Percentiles rank a stretch among this genome's conserved stretches.
These are phyloP conservation scores for Tuber indicum DNA, from an alignment of 495 filamentous ascomycete species.

Conservation along the genomic window DNA sequence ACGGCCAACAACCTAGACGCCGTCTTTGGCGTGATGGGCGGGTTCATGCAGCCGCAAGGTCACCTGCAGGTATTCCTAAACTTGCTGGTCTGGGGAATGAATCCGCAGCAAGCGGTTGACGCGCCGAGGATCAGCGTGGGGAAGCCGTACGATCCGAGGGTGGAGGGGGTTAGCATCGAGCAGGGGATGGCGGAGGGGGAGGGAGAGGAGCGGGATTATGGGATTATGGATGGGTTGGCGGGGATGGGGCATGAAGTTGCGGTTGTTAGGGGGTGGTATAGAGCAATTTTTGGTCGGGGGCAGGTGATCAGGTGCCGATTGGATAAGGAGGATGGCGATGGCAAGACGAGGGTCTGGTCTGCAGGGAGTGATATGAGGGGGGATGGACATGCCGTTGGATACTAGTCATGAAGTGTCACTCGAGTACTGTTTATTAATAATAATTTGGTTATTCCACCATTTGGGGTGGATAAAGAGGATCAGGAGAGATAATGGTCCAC, in stretches of 20 bases:
- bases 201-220: slow-evolving; percentile 19
- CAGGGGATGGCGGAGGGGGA: slow-evolving; percentile 66
- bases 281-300: slow-evolving; percentile 77
- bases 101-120: slow-evolving; percentile 83
- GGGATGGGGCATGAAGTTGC: slow-evolving; percentile 66
- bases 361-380: slow-evolving; percentile 83
- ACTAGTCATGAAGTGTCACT: slow-evolving; percentile 10
- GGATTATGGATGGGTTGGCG: slow-evolving; percentile 59
- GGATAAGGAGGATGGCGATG: slow-evolving; percentile 67
- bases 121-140: slow-evolving; percentile 75
- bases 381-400: slow-evolving; percentile 55
- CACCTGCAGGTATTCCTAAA: slow-evolving; percentile 93
- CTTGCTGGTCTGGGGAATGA: slow-evolving; percentile 75
- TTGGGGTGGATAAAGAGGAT: too few species aligned
- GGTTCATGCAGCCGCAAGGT: slow-evolving; percentile 98
- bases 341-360: slow-evolving; percentile 64
- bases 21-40: slow-evolving; percentile 94
- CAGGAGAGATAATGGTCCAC: too few species aligned
- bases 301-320: slow-evolving; percentile 68
- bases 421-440: neutral
- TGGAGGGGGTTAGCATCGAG: slow-evolving; percentile 63
- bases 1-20: slow-evolving; percentile 65
- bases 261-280: slow-evolving; percentile 59
- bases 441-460: neutral
- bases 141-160: slow-evolving; percentile 49